Conservation (phyloP, 1,284 basidiomycete genomes). For the Ustilago trichophora region DNA sequence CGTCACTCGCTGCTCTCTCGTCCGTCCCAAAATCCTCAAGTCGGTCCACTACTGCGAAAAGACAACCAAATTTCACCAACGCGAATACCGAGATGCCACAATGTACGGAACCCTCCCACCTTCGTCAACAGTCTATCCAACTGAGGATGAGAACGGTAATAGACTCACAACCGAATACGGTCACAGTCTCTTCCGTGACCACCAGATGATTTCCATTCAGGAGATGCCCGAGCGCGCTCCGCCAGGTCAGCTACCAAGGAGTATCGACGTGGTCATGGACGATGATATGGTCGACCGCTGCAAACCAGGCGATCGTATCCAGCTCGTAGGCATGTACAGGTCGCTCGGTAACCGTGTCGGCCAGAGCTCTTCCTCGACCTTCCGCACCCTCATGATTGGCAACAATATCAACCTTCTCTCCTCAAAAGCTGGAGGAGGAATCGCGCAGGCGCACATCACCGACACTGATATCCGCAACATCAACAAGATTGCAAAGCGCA, state of each 20-base stretch:
- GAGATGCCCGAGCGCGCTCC: conserved; percentile 99
- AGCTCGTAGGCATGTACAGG: conserved; percentile 93
- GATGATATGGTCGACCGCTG: conserved; percentile 97
- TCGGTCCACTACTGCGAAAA: conserved; percentile 94
- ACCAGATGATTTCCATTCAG: conserved; percentile 97
- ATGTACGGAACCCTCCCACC: conserved; percentile 77
- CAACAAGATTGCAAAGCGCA: conserved; percentile 86
- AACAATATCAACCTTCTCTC: conserved; percentile 97
- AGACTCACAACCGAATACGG: conserved; percentile 92
- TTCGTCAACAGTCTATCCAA: conserved; percentile 73
- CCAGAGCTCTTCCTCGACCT: conserved; percentile 75
- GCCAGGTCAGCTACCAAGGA: conserved; percentile 92
- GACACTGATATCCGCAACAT: conserved; percentile 96
- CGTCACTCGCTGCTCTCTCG: conserved; percentile 94
- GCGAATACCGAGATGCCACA: conserved; percentile 92
- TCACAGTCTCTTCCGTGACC: conserved; percentile 89
- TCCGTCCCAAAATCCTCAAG: conserved; percentile 96
- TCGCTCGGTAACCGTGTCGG: conserved; percentile 84
- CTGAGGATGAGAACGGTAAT: conserved; percentile 88
- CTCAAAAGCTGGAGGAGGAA: conserved; percentile 93
- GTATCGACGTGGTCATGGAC: conserved; percentile 93
- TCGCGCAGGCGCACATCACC: conserved; percentile 90
- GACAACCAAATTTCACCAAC: conserved; percentile 83
- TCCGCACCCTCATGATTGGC: conserved; percentile 92
- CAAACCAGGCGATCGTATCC: conserved; percentile 97